Conservation (phyloP, 2,329 filamentous ascomycete species). For the Grosmannia clavigera region DNA sequence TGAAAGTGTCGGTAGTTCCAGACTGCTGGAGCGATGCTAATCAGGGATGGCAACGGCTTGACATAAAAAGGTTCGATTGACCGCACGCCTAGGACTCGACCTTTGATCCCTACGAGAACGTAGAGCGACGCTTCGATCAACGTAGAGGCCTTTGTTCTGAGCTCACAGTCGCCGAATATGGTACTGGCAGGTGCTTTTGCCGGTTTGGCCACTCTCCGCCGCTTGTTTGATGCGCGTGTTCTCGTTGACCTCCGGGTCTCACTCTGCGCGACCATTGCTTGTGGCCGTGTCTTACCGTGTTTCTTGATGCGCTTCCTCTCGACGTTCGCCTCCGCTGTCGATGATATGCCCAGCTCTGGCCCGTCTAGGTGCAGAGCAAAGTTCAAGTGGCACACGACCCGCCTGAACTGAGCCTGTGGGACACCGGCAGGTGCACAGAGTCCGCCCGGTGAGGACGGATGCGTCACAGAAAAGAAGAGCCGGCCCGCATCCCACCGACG, state of each 20-base stretch:
- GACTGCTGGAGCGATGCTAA: constrained; percentile 12
- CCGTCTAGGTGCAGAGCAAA: background rate
- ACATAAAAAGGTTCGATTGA: background rate
- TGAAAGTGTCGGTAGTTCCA: constrained; percentile 12
- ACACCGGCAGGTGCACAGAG: constrained; percentile 8
- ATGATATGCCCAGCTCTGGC: background rate
- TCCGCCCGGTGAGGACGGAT: constrained; percentile 6
- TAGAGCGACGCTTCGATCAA: constrained; percentile 6
- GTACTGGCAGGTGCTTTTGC: background rate
- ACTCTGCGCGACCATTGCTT: background rate
- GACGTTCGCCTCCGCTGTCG: background rate
- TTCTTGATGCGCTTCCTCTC: background rate
- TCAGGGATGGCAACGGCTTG: constrained; percentile 1
- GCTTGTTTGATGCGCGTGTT: background rate
- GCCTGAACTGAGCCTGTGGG: constrained; percentile 8
- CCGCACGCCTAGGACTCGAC: background rate
- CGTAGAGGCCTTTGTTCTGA: background rate
- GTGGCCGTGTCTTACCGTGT: background rate
- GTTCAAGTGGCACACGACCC: constrained; percentile 7
- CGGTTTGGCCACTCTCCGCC: background rate
- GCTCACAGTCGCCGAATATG: background rate
- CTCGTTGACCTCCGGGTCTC: background rate
- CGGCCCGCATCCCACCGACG: background rate
- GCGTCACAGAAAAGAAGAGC: constrained; percentile 4
- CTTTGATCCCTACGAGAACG: constrained; percentile 5